Evolutionary conservation across 1,284 basidiomycete species (phyloP).

Genomic region (Trichosporon sp.): DNA sequence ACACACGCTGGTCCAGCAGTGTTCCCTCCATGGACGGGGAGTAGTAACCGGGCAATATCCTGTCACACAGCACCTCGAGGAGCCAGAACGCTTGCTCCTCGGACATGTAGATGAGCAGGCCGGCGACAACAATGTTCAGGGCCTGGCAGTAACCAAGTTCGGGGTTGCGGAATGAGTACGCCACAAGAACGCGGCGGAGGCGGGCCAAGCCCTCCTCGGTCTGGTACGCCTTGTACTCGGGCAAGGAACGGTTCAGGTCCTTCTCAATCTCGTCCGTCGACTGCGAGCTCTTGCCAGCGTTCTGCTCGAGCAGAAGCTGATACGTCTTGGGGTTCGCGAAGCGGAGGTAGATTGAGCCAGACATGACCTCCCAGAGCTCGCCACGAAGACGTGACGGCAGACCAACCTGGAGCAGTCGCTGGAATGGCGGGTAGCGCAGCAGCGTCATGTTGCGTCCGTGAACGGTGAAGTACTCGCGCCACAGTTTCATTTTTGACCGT

Average conservation of each 20-base stretch:
- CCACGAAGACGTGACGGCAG: slow-evolving; percentile 91
- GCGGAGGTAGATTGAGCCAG: slow-evolving; percentile 87
- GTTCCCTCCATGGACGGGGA: slow-evolving; percentile 99
- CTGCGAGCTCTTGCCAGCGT: slow-evolving; percentile 73
- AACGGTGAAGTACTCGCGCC: slow-evolving; percentile 76
- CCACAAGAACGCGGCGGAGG: slow-evolving; percentile 84
- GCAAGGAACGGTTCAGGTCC: slow-evolving; percentile 89
- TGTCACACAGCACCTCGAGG: slow-evolving; percentile 89
- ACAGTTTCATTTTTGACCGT: slow-evolving; percentile 94
- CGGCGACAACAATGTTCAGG: slow-evolving; percentile 72
- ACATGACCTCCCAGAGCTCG: slow-evolving; percentile 97
- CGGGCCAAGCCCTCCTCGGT: slow-evolving; percentile 76
- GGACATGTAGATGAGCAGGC: slow-evolving; percentile 77
- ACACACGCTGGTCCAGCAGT: slow-evolving; percentile 93
- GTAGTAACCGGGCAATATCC: slow-evolving; percentile 94
- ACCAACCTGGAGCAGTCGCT: slow-evolving; percentile 93
- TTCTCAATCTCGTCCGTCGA: slow-evolving; percentile 99
- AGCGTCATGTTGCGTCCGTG: slow-evolving; percentile 55
- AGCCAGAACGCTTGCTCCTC: slow-evolving; percentile 99
- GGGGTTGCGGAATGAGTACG: slow-evolving; percentile 96
- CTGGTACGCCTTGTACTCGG: slow-evolving; percentile 93
- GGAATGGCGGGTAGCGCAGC: slow-evolving; percentile 94
- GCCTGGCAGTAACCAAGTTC: slow-evolving; percentile 75
- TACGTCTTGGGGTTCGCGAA: slow-evolving; percentile 84
- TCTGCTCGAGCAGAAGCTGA: slow-evolving; percentile 69